These are phyloP conservation scores for Agarophyton chilense DNA, from an alignment of 23 red algal species.

Conservation along the genomic window DNA sequence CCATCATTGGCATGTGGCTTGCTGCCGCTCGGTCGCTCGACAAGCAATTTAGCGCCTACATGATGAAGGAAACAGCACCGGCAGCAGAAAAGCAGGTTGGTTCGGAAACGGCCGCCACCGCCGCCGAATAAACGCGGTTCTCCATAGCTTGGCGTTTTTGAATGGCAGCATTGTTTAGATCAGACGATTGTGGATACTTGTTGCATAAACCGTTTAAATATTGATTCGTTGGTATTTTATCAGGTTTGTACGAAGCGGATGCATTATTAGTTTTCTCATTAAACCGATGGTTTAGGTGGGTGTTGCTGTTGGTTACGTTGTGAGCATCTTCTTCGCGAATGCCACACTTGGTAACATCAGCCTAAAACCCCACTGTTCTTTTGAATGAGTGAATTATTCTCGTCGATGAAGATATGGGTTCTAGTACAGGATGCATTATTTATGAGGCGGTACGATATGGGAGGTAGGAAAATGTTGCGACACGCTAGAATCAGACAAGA, in stretches of 20 bases:
- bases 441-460: background rate
- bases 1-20: conserved; percentile 92
- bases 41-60: conserved; percentile 90
- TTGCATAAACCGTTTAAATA: conserved; percentile 19
- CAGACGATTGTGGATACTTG: conserved; percentile 28
- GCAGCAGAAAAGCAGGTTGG: conserved; percentile 53
- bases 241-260: conserved; percentile 27
- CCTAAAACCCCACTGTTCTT: background rate
- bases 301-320: conserved; percentile 1
- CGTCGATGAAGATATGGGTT: background rate
- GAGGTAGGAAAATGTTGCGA: no score
- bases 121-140: conserved; percentile 1
- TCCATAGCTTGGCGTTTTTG: background rate
- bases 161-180: background rate
- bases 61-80: conserved; percentile 72
- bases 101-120: conserved; percentile 27
- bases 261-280: conserved; percentile 48
- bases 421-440: background rate
- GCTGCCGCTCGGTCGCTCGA: conserved; percentile 86
- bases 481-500: no score
- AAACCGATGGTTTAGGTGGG: conserved; percentile 33
- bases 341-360: conserved; percentile 11
- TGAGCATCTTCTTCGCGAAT: conserved; percentile 45
- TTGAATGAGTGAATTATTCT: background rate
- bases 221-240: conserved; percentile 23